These are phyloP conservation scores for Hansfordia pulvinata DNA, from an alignment of 2,329 filamentous ascomycete species.

Conservation along the genomic window DNA sequence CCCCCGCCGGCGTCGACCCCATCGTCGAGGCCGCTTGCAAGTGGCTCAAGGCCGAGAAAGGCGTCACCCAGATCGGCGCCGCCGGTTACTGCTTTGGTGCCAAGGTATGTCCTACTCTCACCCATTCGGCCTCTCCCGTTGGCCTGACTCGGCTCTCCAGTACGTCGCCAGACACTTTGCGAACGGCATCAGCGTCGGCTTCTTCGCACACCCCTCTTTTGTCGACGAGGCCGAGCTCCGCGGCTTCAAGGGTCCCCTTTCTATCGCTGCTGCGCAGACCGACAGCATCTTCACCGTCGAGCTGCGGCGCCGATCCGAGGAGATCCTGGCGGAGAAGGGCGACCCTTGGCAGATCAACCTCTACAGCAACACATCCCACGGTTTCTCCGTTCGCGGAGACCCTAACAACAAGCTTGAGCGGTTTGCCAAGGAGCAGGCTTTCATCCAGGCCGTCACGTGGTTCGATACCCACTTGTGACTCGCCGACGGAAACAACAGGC, in stretches of 20 bases:
- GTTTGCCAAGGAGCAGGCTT: conserved; percentile 72
- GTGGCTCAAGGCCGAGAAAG: conserved; percentile 40
- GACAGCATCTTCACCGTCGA: conserved; percentile 52
- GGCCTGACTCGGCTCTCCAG: conserved; percentile 17
- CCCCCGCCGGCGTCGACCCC: conserved; percentile 26
- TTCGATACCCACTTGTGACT: conserved; percentile 37
- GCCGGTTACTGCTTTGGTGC: conserved; percentile 68
- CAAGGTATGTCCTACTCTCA: conserved; percentile 31
- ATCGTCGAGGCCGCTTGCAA: conserved; percentile 39
- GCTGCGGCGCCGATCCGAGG: conserved; percentile 51
- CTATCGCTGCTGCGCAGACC: conserved; percentile 51
- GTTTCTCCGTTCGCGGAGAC: conserved; percentile 62
- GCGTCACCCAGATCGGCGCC: conserved; percentile 44
- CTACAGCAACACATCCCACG: conserved; percentile 58
- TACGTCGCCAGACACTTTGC: conserved; percentile 57
- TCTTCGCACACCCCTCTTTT: conserved; percentile 64
- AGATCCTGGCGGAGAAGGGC: conserved; percentile 41
- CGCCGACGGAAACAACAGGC: no score
- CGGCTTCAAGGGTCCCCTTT: conserved; percentile 52
- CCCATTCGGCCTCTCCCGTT: no score
- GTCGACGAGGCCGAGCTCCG: conserved; percentile 53
- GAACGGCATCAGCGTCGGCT: conserved; percentile 55
- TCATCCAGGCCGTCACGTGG: conserved; percentile 65
- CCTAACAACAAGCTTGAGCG: conserved; percentile 38
- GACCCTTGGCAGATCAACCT: conserved; percentile 65